A percentile compares a stretch with the other conserved stretches of the same genome.
These are phyloP conservation scores for Phytophthora foliorum DNA, from an alignment of 352 stramenopile genomes.

Conservation along the genomic window DNA sequence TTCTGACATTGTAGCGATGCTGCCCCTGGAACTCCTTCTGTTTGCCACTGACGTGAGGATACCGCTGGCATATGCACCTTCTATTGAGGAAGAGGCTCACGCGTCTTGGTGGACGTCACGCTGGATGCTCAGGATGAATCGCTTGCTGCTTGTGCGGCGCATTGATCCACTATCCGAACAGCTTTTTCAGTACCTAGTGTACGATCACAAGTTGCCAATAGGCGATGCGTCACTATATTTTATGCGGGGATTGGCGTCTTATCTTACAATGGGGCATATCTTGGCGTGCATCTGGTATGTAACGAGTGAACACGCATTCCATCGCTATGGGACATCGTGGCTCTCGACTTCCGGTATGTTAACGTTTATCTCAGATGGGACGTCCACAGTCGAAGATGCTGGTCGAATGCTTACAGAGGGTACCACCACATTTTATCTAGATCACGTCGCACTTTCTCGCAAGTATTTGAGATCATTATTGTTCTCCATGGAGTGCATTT, in stretches of 20 bases:
- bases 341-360: constrained; percentile 74
- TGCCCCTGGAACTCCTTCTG: constrained; percentile 62
- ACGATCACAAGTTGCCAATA: constrained; percentile 60
- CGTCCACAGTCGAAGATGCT: constrained; percentile 11
- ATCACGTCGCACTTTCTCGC: constrained; percentile 46
- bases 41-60: constrained; percentile 26
- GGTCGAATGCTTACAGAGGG: constrained; percentile 36
- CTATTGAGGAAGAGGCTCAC: constrained; percentile 3
- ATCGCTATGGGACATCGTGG: constrained; percentile 63
- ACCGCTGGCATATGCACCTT: constrained; percentile 8
- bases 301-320: constrained; percentile 50
- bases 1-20: constrained; percentile 51
- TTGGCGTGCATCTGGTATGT: constrained; percentile 75
- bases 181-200: constrained; percentile 69
- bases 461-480: constrained; percentile 79
- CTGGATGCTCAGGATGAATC: constrained; percentile 67
- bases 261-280: constrained; percentile 69
- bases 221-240: constrained; percentile 59
- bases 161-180: constrained; percentile 54
- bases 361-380: constrained; percentile 21
- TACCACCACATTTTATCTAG: constrained; percentile 12
- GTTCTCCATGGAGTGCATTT: constrained; percentile 76
- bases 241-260: constrained; percentile 52
- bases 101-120: constrained; percentile 49
- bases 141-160: constrained; percentile 49